Percentiles rank a stretch among this genome's conserved stretches.
Evolutionary conservation across 2,329 filamentous ascomycete species (phyloP).

Genomic region (Colletotrichum karsti): DNA sequence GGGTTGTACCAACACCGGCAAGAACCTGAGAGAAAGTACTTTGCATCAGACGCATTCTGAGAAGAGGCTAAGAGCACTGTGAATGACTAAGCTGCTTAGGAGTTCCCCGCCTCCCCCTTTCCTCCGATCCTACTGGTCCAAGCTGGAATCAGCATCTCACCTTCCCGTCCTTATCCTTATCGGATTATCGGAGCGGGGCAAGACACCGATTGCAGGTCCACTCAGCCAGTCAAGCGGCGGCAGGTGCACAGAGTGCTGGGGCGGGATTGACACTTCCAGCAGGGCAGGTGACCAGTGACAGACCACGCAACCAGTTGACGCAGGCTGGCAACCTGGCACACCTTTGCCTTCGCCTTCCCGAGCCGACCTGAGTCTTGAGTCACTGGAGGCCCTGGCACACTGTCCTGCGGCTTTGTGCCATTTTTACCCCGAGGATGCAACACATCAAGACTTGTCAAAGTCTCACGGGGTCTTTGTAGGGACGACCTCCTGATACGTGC

Average conservation of each 20-base stretch:
- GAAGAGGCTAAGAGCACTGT: background rate
- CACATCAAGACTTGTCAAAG: background rate
- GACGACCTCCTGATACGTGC: conserved; percentile 20
- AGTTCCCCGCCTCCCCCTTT: background rate
- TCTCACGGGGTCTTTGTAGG: conserved; percentile 15
- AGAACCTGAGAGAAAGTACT: background rate
- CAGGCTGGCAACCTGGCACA: conserved; percentile 23
- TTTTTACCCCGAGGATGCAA: background rate
- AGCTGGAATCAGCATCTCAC: background rate
- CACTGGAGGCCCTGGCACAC: conserved; percentile 26
- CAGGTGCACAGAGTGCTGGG: conserved; percentile 14
- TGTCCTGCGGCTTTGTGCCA: background rate
- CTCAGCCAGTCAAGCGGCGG: conserved; percentile 6
- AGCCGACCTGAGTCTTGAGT: conserved; percentile 25
- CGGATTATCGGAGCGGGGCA: conserved; percentile 27
- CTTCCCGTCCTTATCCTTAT: conserved; percentile 26
- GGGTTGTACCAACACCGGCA: conserved; percentile 2
- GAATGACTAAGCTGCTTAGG: conserved; percentile 10
- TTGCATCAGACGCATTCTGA: background rate
- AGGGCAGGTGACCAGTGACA: conserved; percentile 18
- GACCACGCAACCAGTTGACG: conserved; percentile 19
- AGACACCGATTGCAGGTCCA: conserved; percentile 25
- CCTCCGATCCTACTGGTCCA: background rate
- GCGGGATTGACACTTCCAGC: conserved; percentile 4
- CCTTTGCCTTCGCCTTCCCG: conserved; percentile 20